Percentiles rank a stretch among this genome's conserved stretches.
These are phyloP conservation scores for Didymella glomerata DNA, from an alignment of 2,329 filamentous ascomycete genomes.

Conservation along the genomic window DNA sequence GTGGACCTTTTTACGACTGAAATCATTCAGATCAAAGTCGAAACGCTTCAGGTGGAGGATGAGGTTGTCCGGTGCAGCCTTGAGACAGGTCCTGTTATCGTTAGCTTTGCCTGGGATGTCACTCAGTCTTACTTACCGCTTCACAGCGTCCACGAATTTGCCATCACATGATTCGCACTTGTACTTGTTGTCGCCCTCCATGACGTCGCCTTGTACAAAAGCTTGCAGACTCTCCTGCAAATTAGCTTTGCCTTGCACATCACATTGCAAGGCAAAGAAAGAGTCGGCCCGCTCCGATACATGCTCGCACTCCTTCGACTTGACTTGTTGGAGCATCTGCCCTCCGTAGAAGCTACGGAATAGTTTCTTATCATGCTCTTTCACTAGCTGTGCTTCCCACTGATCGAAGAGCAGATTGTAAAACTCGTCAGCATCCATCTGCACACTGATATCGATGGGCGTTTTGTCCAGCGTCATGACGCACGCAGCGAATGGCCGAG, in stretches of 20 bases:
- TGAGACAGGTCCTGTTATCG: constrained; percentile 76
- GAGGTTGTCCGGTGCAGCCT: constrained; percentile 89
- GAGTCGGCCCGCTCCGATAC: constrained; percentile 90
- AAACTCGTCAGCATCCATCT: constrained; percentile 99
- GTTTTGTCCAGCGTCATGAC: constrained; percentile 85
- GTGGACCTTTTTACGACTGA: constrained; percentile 91
- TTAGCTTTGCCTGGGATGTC: constrained; percentile 23
- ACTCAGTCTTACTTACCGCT: constrained; percentile 64
- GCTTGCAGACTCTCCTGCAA: constrained; percentile 88
- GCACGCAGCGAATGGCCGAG: constrained; percentile 73
- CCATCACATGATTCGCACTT: constrained; percentile 90
- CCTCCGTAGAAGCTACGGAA: constrained; percentile 91
- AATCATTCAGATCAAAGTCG: constrained; percentile 78
- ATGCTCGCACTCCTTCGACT: constrained; percentile 92
- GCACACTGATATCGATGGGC: constrained; percentile 83
- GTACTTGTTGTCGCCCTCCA: constrained; percentile 99
- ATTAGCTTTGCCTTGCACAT: constrained; percentile 88
- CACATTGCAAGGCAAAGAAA: constrained; percentile 94
- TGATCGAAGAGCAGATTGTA: constrained; percentile 93
- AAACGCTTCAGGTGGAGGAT: constrained; percentile 95
- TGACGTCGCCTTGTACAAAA: constrained; percentile 95
- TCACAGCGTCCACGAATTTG: constrained; percentile 87
- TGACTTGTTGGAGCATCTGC: constrained; percentile 91
- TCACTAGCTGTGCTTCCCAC: constrained; percentile 82
- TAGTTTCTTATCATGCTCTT: constrained; percentile 70